Base-by-base conservation (phyloP, 352 stramenopile species). In the Pythium chondricola region DNA sequence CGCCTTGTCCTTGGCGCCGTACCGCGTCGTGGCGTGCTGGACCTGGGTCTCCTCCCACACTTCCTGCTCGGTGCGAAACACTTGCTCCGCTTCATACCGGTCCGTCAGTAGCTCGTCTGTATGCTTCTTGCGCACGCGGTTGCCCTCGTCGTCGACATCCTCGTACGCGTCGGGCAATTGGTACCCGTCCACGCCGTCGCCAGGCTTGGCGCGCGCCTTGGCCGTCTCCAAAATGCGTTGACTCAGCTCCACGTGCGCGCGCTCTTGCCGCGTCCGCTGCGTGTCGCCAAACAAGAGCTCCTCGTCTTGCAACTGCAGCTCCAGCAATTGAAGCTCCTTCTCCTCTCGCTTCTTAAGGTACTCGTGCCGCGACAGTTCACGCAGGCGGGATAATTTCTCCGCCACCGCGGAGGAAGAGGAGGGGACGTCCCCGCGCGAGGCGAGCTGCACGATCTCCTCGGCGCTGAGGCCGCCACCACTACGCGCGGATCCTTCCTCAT, bases 261-360 rank as follows among this genome's bases (percentile, higher is more conserved):
- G 60, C 63, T 98, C 95, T 14, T 81, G 74, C 17, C 67, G 63
- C 3, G 84, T 95, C 4, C 88, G 65, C 22, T 83, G 65, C 22
- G 72, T 57, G 18, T 85, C 75, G 31, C 81, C 71, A 71, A 98
- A 97, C 10, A 91, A 58, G 26, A 87, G 57, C 29, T 78, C 63
- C 49, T 93, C 79, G 57, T 93, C 83, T 43, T 84, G 81, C 20
- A 93, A 49, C 55, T 86, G 67, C 41, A 67, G 68, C 48, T 98
- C 75, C 42, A 99, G 70, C 40, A 99, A 69, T 52, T 90, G 79
- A 41, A 99, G 69, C 69, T 99, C 93, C 56, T 98, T 96, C 63
- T 99, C 93, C 56, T 98, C 95, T 39, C 96, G 84, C 74, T 98
- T 98, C 56, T 98, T 95, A 18, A 99, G 67, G 57, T 99, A 99